phyloP scores from a whole-genome alignment of 495 filamentous ascomycete species.

The Aspergillus ellipticus region DNA sequence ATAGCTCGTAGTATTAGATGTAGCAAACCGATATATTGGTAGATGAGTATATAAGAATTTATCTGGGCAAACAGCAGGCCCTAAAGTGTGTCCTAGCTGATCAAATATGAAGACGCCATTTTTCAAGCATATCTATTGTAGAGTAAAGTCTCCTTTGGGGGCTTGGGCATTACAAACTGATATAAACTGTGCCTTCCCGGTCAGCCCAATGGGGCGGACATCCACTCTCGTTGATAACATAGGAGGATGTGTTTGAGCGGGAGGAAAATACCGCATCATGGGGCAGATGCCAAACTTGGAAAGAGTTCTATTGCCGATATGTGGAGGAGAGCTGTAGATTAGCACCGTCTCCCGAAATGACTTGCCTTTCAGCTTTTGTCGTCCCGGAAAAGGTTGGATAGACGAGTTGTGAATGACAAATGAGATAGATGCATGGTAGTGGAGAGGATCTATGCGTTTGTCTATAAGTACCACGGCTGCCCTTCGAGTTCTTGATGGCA shows the following conservation, averaged over 20 bases:
- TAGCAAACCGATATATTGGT: no score
- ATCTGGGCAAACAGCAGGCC: neutral
- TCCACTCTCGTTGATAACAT: neutral
- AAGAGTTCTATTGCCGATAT: neutral
- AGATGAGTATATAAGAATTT: neutral
- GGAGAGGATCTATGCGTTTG: neutral
- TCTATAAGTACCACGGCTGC: neutral
- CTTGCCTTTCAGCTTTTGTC: neutral
- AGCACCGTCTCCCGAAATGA: neutral
- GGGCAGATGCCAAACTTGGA: neutral
- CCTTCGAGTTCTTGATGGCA: neutral
- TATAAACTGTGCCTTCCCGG: neutral
- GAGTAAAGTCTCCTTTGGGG: neutral
- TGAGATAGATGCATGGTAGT: neutral
- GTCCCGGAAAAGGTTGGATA: neutral
- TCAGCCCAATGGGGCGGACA: neutral
- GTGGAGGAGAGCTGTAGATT: neutral
- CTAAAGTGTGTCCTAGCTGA: neutral
- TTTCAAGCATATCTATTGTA: neutral
- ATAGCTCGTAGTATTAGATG: no score
- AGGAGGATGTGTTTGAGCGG: neutral
- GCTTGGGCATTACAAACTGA: neutral
- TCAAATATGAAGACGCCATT: neutral
- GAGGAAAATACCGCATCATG: neutral
- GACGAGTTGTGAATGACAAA: neutral